These are phyloP conservation scores for Kingdonia uniflora DNA, from an alignment of 164 flowering plant genomes.

Conservation along the genomic window DNA sequence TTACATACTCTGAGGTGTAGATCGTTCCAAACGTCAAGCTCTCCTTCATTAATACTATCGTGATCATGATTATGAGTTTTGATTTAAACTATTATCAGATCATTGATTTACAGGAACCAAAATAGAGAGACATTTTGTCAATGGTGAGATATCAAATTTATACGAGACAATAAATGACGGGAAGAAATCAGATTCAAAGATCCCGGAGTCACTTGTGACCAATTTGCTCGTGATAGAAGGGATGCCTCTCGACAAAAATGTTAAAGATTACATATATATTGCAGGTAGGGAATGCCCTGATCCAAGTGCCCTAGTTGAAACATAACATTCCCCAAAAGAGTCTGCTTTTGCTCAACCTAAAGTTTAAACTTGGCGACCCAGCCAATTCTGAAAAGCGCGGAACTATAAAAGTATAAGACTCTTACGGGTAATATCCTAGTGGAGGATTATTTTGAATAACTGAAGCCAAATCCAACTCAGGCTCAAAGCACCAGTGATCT, in stretches of 20 bases:
- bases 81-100: too few species aligned
- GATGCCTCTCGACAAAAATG: background rate
- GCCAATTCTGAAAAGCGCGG: too few species aligned
- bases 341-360: conserved; percentile 7
- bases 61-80: too few species aligned
- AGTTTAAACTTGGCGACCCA: background rate
- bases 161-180: conserved; percentile 8
- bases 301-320: too few species aligned
- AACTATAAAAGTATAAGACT: too few species aligned
- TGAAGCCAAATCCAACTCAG: conserved; percentile 12
- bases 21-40: too few species aligned
- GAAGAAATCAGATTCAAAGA: too few species aligned
- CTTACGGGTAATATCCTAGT: conserved; percentile 38
- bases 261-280: conserved; percentile 8
- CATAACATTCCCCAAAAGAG: conserved; percentile 1
- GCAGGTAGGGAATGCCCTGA: conserved; percentile 13
- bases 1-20: too few species aligned
- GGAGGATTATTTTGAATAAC: conserved; percentile 25
- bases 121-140: conserved; percentile 5
- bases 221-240: too few species aligned
- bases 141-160: conserved; percentile 10
- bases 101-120: too few species aligned
- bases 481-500: conserved; percentile 10
- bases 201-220: conserved; percentile 4
- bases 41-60: too few species aligned